Conservation (phyloP, 257 asterid genomes). For the Vinca minor region DNA sequence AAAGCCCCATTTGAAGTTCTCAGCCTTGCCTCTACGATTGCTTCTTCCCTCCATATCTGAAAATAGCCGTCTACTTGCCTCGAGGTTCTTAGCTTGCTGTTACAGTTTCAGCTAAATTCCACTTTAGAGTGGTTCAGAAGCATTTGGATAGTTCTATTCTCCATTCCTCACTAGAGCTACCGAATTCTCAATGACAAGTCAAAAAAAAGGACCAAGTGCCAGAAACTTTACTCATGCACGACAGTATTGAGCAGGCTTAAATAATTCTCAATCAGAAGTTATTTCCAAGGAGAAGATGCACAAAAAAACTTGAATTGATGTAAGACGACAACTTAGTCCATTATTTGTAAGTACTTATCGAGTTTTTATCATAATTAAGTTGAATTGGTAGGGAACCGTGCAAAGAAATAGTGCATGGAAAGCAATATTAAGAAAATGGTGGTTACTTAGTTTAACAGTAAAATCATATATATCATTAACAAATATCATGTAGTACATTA, state of each 20-base stretch:
- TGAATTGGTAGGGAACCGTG: too few species aligned
- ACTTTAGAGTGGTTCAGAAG: too few species aligned
- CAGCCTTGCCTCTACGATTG: slow-evolving; percentile 78
- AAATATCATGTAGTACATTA: too few species aligned
- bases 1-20: slow-evolving; percentile 70
- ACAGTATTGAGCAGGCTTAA: neutral
- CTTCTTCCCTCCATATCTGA: slow-evolving; percentile 80
- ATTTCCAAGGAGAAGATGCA: neutral
- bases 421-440: too few species aligned
- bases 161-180: too few species aligned
- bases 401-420: too few species aligned
- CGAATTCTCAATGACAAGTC: too few species aligned
- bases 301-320: neutral
- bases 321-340: neutral
- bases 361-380: neutral
- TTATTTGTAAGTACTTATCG: neutral
- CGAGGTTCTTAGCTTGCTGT: neutral
- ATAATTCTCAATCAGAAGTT: neutral
- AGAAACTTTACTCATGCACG: too few species aligned
- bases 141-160: too few species aligned
- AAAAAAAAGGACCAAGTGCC: neutral
- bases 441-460: too few species aligned
- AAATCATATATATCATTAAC: too few species aligned
- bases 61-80: neutral
- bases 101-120: too few species aligned